phyloP scores from a whole-genome alignment of 2,329 filamentous ascomycete species.

The Juglanconis oblonga region DNA sequence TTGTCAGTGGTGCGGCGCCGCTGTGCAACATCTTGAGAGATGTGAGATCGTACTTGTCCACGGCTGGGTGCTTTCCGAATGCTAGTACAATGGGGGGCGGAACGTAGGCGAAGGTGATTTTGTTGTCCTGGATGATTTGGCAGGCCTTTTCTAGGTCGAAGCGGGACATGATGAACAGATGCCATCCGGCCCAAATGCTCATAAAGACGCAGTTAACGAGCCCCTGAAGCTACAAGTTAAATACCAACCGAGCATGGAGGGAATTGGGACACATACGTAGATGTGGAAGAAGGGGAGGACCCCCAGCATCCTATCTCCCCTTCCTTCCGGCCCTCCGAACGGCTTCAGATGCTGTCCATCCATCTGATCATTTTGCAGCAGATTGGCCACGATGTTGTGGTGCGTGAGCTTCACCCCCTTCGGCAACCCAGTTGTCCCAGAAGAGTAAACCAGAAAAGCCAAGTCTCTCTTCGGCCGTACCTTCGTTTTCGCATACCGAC shows the following conservation, averaged over 20 bases:
- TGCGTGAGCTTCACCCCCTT: slow-evolving; percentile 91
- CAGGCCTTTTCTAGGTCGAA: slow-evolving; percentile 84
- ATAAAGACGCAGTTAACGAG: slow-evolving; percentile 72
- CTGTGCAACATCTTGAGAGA: slow-evolving; percentile 81
- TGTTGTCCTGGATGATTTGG: slow-evolving; percentile 68
- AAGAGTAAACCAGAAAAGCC: slow-evolving; percentile 83
- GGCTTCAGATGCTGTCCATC: slow-evolving; percentile 57
- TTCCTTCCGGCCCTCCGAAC: slow-evolving; percentile 56
- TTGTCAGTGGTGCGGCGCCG: slow-evolving; percentile 80
- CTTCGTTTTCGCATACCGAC: slow-evolving; percentile 54
- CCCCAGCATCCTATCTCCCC: slow-evolving; percentile 71
- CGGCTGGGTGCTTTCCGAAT: slow-evolving; percentile 73
- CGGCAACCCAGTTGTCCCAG: slow-evolving; percentile 84
- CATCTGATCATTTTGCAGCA: slow-evolving; percentile 50
- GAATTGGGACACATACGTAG: slow-evolving; percentile 56
- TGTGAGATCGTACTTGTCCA: slow-evolving; percentile 78
- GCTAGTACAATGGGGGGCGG: slow-evolving; percentile 81
- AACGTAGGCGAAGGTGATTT: slow-evolving; percentile 75
- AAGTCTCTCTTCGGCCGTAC: slow-evolving; percentile 69
- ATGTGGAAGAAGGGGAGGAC: slow-evolving; percentile 91
- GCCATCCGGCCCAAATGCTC: slow-evolving; percentile 62
- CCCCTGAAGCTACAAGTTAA: slow-evolving; percentile 35
- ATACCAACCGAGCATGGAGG: neutral
- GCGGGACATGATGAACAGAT: slow-evolving; percentile 69
- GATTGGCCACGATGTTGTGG: slow-evolving; percentile 75